phyloP scores from a whole-genome alignment of 2,329 filamentous ascomycete genomes.

The Fusarium citri region DNA sequence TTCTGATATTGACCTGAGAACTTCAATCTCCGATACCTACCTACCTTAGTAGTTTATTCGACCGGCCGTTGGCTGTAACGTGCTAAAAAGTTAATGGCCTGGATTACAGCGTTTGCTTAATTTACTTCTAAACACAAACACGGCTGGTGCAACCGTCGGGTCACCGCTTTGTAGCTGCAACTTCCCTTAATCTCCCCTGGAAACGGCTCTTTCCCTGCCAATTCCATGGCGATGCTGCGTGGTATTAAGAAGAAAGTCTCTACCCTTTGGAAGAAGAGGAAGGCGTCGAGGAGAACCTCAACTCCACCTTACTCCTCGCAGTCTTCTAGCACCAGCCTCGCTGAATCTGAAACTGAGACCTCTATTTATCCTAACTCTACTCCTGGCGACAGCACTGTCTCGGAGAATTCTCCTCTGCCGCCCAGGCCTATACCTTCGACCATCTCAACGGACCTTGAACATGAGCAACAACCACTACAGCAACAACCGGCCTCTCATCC shows the following conservation, averaged over 20 bases:
- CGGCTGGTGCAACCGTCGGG: background rate
- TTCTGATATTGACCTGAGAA: background rate
- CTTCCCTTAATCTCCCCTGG: background rate
- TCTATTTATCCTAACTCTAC: background rate
- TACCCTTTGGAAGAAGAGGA: conserved; percentile 40
- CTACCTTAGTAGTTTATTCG: background rate
- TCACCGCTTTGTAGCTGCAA: background rate
- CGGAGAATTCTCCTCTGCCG: background rate
- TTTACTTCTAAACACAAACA: background rate
- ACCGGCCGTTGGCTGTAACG: background rate
- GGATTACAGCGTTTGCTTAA: background rate
- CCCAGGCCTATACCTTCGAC: conserved; percentile 6
- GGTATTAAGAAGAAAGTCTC: conserved; percentile 42
- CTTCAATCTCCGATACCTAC: background rate
- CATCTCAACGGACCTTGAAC: background rate
- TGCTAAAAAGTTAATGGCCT: background rate
- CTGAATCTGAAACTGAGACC: background rate
- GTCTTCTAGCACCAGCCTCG: background rate
- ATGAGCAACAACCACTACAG: background rate
- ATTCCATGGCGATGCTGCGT: conserved; percentile 41
- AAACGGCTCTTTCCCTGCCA: background rate
- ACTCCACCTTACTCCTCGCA: background rate
- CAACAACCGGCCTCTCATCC: conserved; percentile 8
- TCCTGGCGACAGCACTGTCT: background rate
- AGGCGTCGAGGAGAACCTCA: conserved; percentile 14